A percentile compares a stretch with the other conserved stretches of the same genome.
phyloP scores from a whole-genome alignment of 192 early-diverging fungal species.

The Phlyctochytrium arcticum region DNA sequence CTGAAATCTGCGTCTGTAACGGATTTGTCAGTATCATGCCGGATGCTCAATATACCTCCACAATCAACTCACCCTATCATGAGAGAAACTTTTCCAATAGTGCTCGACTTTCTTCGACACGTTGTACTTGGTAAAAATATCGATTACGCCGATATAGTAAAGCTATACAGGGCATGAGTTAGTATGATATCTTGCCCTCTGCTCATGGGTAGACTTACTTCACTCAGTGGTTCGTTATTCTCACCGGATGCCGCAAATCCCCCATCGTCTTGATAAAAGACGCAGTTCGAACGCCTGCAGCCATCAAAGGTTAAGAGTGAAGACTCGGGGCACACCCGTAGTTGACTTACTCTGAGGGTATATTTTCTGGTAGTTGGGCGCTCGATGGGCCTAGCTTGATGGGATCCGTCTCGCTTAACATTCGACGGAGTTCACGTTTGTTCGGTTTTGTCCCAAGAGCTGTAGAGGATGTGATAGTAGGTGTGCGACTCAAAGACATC shows the following conservation, averaged over 20 bases:
- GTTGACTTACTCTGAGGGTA: constrained; percentile 51
- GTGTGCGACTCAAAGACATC: not conserved
- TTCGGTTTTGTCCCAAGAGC: not conserved
- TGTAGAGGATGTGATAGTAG: not conserved
- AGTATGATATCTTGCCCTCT: not conserved
- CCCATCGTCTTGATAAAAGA: constrained; percentile 90
- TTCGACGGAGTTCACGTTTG: constrained; percentile 11
- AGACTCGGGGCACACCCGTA: not conserved
- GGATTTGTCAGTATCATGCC: not conserved
- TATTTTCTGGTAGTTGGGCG: constrained; percentile 51
- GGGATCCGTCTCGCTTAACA: constrained; percentile 56
- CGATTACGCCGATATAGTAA: constrained; percentile 97
- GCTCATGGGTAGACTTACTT: constrained; percentile 15
- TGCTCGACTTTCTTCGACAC: constrained; percentile 84
- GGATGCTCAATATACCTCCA: too few relatives aligned
- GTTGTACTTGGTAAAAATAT: constrained; percentile 96
- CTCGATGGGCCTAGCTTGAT: constrained; percentile 45
- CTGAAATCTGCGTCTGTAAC: constrained; percentile 57
- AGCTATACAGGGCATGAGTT: constrained; percentile 30
- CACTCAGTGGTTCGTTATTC: constrained; percentile 58
- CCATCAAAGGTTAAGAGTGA: not conserved
- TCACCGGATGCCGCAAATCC: constrained; percentile 78
- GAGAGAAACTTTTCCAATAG: constrained; percentile 76
- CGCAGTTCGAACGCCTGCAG: constrained; percentile 64
- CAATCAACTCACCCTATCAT: constrained; percentile 70